Base-by-base conservation (phyloP, 768 basidiomycete species). In the Russula olivacea region DNA sequence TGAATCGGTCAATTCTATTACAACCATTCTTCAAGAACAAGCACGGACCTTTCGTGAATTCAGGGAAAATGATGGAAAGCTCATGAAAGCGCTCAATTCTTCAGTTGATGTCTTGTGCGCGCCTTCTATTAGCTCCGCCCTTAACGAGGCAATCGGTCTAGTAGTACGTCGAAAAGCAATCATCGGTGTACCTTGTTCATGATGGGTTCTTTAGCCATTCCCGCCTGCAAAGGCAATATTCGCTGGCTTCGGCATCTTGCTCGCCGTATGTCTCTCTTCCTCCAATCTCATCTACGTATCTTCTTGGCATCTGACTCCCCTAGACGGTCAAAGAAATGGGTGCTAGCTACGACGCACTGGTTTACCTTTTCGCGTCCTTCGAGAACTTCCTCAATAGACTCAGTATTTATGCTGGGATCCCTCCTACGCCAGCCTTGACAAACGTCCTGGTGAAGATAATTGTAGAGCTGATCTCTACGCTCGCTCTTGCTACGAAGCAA, bases 401-500 rank as follows among this genome's bases (percentile, higher is more conserved):
- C 4, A 15, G 50, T 8, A 52, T 62, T 17, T 58, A 58, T 47
- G 36, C 40, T 1, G 41, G 21, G 32, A 4, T 56, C 21, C 49
- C 55, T 12, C 30, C 28, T 32, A 34, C 41, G 3, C 1, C 49
- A 9, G 41, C 30, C 7, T 45, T 62, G 49, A 43, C 30, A n/a
- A 30, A 43, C 8, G 25, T 57, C 1, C 2, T 57, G 3, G 30
- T 36, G 7, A 43, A 57, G 32, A 51, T 61, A 17, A 32, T 61
- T 3, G 48, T 36, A 7, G 55, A 61, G n/a, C 21, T 61, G 9
- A 38, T 61, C 28, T 32, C 55, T 1, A 56, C 47, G 0, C 38
- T 61, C 10, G 48, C 61, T 5, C 38, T 61, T 0, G 61, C 61
- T 4, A 61, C 61, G 1, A 57, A 56, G 15, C 38, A 61, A 21